phyloP scores from a whole-genome alignment of 345 rosid genomes.

The Alliaria petiolata region DNA sequence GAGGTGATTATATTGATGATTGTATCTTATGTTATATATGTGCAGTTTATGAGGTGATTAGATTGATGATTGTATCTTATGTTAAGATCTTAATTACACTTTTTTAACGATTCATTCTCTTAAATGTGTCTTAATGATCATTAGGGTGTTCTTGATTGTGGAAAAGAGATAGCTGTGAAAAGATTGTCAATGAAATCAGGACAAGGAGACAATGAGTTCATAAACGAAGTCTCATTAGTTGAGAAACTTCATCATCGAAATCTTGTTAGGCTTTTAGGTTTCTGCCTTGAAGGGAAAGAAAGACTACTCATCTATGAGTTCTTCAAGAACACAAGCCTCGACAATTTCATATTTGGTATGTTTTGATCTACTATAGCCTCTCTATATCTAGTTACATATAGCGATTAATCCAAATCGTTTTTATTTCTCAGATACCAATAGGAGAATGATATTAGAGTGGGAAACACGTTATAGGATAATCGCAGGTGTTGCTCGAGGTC shows the following conservation, averaged over 20 bases:
- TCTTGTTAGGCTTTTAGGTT: neutral
- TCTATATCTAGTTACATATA: neutral
- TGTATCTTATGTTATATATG: too few relatives aligned
- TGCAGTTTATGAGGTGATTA: too few relatives aligned
- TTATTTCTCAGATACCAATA: neutral
- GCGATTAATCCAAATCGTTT: neutral
- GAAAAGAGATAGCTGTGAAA: too few relatives aligned
- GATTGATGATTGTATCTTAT: too few relatives aligned
- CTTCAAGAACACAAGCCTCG: neutral
- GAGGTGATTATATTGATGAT: too few relatives aligned
- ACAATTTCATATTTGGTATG: neutral
- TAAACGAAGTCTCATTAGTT: neutral
- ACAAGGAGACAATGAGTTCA: too few relatives aligned
- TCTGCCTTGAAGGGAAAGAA: neutral
- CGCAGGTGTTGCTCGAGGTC: slow-evolving; percentile 19
- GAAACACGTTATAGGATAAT: slow-evolving; percentile 13
- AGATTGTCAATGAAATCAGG: too few relatives aligned
- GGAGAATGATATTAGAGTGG: slow-evolving; percentile 4
- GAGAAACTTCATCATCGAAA: neutral
- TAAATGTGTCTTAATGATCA: too few relatives aligned
- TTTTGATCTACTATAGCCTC: neutral
- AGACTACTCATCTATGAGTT: neutral
- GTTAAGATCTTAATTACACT: too few relatives aligned
- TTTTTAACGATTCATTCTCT: too few relatives aligned
- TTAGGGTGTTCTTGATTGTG: too few relatives aligned